These are phyloP conservation scores for Rhizoclosmatium globosum DNA, from an alignment of 192 early-diverging fungal species.

Conservation along the genomic window DNA sequence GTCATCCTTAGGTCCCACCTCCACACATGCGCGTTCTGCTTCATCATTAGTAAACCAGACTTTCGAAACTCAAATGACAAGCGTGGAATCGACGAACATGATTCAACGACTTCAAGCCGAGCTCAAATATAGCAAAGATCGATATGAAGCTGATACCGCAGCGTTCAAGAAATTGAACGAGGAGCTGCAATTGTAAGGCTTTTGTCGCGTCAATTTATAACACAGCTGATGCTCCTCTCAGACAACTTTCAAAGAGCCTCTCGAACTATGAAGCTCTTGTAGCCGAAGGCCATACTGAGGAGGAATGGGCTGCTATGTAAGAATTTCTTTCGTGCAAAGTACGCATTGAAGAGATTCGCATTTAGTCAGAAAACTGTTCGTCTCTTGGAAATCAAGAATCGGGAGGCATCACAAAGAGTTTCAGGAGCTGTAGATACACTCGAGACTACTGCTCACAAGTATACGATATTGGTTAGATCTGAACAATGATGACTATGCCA, in stretches of 20 bases:
- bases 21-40: neutral
- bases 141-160: slow-evolving; percentile 7
- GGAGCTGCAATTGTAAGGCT: slow-evolving; percentile 4
- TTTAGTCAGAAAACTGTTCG: neutral
- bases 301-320: slow-evolving; percentile 24
- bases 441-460: slow-evolving; percentile 10
- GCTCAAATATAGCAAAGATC: neutral
- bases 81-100: neutral
- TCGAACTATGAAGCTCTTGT: neutral
- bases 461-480: neutral
- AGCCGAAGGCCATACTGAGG: neutral
- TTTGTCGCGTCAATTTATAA: neutral
- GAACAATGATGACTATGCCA: neutral
- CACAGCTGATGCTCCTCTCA: neutral
- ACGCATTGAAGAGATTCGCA: neutral
- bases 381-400: neutral
- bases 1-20: neutral
- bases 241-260: slow-evolving; percentile 9
- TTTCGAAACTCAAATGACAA: neutral
- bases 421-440: slow-evolving; percentile 6
- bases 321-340: neutral
- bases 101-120: neutral
- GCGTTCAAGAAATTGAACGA: slow-evolving; percentile 4
- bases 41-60: neutral
- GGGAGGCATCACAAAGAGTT: neutral